Base-by-base conservation (phyloP, 2,329 filamentous ascomycete species). In the Fusarium temperatum region DNA sequence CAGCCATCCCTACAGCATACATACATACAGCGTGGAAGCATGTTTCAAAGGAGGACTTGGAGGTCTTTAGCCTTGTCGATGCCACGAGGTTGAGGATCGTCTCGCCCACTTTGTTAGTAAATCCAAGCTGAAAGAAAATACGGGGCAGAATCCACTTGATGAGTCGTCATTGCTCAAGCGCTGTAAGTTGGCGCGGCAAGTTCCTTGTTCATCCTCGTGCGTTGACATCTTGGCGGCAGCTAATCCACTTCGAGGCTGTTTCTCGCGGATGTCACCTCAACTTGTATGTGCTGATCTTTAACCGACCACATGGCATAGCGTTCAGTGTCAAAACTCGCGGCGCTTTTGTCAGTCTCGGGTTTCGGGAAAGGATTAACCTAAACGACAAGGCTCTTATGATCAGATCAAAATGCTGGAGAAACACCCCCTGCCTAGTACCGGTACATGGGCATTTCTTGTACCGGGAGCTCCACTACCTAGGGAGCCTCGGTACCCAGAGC, bases 51-150 rank as follows among this genome's bases (percentile, higher is more conserved):
- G 50, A 58, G 57, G 38, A 32, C 66, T 68, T 45, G 38, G 72
- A 61, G 38, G 55, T 32, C 63, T 24, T 56, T 57, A 67, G 47
- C 44, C 57, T 60, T 58, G 57, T 55, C 59, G 35, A 48, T 74
- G 75, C 75, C 75, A 77, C 74, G 72, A 78, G 66, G 72, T 61
- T 63, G 68, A 63, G 74, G 65, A 61, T 73, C 75, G 57, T 65
- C 53, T 64, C 54, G 54, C 57, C 63, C 61, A 67, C 71, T 66
- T 66, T 75, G 38, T 64, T 76, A 47, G 63, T 47, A 67, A 58
- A 30, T 61, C 60, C 35, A 59, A 71, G 56, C 70, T 58, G 72
- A 63, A 69, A 63, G 41, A 45, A 70, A 71, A 38, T 47, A 64
- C 60, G 66, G 68, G 63, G 66, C 57, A 57, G 41, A 50, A 45